Evolutionary conservation across 2,329 filamentous ascomycete species (phyloP).

Genomic region (Fusarium xylarioides): DNA sequence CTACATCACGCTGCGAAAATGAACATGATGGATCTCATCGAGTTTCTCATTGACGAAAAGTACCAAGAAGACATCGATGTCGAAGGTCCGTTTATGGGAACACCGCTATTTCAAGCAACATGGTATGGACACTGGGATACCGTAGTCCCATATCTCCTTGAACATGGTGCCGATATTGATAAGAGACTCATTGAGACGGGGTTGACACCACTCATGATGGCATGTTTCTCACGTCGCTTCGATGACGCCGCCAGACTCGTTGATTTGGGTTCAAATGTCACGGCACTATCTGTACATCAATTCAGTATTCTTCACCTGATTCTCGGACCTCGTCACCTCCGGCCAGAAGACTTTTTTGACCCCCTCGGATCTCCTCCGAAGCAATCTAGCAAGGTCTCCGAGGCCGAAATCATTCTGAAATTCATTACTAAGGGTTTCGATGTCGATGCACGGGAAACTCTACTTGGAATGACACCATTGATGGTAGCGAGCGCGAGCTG

Average conservation of each 20-base stretch:
- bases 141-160: slow-evolving; percentile 39
- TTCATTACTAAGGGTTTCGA: slow-evolving; percentile 41
- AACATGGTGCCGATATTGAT: slow-evolving; percentile 41
- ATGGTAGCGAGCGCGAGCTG: slow-evolving; percentile 43
- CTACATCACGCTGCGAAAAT: slow-evolving; percentile 40
- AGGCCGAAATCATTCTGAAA: slow-evolving; percentile 41
- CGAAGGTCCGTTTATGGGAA: slow-evolving; percentile 42
- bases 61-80: slow-evolving; percentile 33
- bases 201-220: slow-evolving; percentile 42
- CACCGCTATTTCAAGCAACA: slow-evolving; percentile 40
- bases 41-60: slow-evolving; percentile 30
- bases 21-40: slow-evolving; percentile 31
- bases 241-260: slow-evolving; percentile 41
- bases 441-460: slow-evolving; percentile 37
- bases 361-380: slow-evolving; percentile 4
- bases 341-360: slow-evolving; percentile 36
- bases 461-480: slow-evolving; percentile 42
- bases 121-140: slow-evolving; percentile 42
- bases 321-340: slow-evolving; percentile 36
- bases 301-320: slow-evolving; percentile 44
- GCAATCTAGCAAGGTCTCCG: slow-evolving; percentile 21
- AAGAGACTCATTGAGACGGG: slow-evolving; percentile 40
- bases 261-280: slow-evolving; percentile 39
- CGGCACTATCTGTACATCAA: slow-evolving; percentile 34
- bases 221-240: slow-evolving; percentile 41